Evolutionary conservation across 2,329 filamentous ascomycete genomes (phyloP).

Genomic region (Fusarium tanahbumbuense): DNA sequence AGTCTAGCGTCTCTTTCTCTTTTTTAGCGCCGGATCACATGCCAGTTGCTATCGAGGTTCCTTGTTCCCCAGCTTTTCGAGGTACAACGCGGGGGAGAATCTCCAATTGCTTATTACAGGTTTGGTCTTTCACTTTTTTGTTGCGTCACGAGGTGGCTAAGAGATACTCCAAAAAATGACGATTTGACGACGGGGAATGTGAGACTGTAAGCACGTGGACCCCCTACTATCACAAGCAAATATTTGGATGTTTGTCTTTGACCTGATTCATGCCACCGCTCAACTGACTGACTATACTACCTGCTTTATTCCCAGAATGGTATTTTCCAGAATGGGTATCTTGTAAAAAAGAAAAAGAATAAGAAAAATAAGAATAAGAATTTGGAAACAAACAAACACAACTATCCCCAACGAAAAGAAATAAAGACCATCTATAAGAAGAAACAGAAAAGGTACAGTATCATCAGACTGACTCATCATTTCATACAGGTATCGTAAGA

Average conservation of each 20-base stretch:
- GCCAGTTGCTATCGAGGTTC: slow-evolving; percentile 25
- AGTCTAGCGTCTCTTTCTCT: slow-evolving; percentile 1
- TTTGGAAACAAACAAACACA: slow-evolving; percentile 4
- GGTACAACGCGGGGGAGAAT: slow-evolving; percentile 27
- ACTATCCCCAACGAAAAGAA: neutral
- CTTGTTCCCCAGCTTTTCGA: slow-evolving; percentile 41
- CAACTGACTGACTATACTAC: neutral
- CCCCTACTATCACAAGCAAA: slow-evolving; percentile 36
- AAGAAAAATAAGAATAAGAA: slow-evolving; percentile 4
- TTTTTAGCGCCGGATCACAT: slow-evolving; percentile 46
- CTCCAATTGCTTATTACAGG: slow-evolving; percentile 8
- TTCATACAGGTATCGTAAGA: slow-evolving; percentile 28
- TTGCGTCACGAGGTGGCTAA: slow-evolving; percentile 40
- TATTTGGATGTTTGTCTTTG: neutral
- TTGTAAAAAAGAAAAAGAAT: slow-evolving; percentile 3
- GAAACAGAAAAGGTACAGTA: neutral
- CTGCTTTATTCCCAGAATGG: neutral
- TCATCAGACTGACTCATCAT: neutral
- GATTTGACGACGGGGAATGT: neutral
- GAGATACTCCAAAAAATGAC: slow-evolving; percentile 28
- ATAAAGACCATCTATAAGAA: neutral
- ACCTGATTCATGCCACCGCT: slow-evolving; percentile 18
- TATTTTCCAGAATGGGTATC: slow-evolving; percentile 7
- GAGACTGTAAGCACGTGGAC: slow-evolving; percentile 26
- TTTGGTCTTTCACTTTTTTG: neutral